Evolutionary conservation across 2,329 filamentous ascomycete genomes (phyloP).

Genomic region (Cercospora beticola): DNA sequence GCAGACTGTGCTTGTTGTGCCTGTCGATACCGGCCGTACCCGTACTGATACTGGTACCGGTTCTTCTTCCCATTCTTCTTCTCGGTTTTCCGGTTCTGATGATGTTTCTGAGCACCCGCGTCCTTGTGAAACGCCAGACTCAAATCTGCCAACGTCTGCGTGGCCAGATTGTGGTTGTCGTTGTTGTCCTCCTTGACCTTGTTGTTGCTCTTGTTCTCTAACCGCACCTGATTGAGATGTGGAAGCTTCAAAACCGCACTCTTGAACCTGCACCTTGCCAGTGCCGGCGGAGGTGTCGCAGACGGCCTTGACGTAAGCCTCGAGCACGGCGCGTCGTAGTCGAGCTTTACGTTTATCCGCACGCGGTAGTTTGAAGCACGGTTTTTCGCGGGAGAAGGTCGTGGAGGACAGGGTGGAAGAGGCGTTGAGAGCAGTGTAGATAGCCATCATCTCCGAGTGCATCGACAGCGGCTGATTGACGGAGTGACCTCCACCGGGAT

Average conservation of each 20-base stretch:
- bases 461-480: constrained; percentile 50
- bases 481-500: constrained; percentile 39
- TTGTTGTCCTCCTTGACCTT: constrained; percentile 22
- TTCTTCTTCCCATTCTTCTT: constrained; percentile 32
- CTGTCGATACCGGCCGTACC: constrained; percentile 35
- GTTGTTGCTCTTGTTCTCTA: constrained; percentile 23
- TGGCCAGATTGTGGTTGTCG: constrained; percentile 22
- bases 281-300: constrained; percentile 40
- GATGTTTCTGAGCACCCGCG: constrained; percentile 39
- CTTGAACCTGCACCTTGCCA: constrained; percentile 43
- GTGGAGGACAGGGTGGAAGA: constrained; percentile 47
- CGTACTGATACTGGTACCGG: constrained; percentile 32
- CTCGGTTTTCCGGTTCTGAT: constrained; percentile 33
- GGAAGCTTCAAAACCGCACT: constrained; percentile 52
- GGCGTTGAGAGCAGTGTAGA: constrained; percentile 51
- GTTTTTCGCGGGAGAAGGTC: constrained; percentile 50
- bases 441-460: constrained; percentile 59
- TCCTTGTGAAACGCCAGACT: constrained; percentile 33
- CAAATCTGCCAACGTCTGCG: constrained; percentile 33
- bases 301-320: constrained; percentile 48
- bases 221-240: constrained; percentile 35
- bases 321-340: constrained; percentile 45
- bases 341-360: constrained; percentile 51
- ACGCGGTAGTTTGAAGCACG: constrained; percentile 50
- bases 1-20: constrained; percentile 33